Evolutionary conservation across 2,329 filamentous ascomycete species (phyloP).

Genomic region (Geosmithia morbida): DNA sequence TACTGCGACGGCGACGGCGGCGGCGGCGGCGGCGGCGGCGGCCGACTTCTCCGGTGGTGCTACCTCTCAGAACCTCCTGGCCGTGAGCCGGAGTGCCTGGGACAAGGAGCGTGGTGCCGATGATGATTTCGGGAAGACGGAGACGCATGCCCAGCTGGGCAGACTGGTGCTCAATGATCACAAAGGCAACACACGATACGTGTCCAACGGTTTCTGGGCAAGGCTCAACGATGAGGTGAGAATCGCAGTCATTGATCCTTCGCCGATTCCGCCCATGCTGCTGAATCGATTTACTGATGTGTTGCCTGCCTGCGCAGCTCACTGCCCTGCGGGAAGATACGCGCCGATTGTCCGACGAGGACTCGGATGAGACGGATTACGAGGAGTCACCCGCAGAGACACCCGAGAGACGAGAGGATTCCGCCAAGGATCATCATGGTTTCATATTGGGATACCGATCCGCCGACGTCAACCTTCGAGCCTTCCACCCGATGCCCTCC

Average conservation of each 20-base stretch:
- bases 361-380: constrained; percentile 39
- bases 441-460: constrained; percentile 65
- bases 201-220: constrained; percentile 66
- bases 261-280: no score
- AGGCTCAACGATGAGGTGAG: constrained; percentile 58
- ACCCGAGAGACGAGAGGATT: constrained; percentile 7
- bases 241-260: no score
- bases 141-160: constrained; percentile 39
- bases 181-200: constrained; percentile 54
- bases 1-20: not conserved
- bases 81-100: not conserved
- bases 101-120: not conserved
- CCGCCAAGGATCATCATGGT: constrained; percentile 41
- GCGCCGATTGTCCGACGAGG: constrained; percentile 27
- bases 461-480: constrained; percentile 49
- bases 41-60: no score
- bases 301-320: constrained; percentile 10
- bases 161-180: constrained; percentile 56
- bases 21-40: not conserved
- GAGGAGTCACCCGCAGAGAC: constrained; percentile 37
- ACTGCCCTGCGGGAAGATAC: constrained; percentile 33
- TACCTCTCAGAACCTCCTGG: no score
- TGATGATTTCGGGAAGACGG: constrained; percentile 6
- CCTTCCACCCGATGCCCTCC: constrained; percentile 49
- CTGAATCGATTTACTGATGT: not conserved